These are phyloP conservation scores for Ustilago bromivora DNA, from an alignment of 1,284 basidiomycete genomes.

Conservation along the genomic window DNA sequence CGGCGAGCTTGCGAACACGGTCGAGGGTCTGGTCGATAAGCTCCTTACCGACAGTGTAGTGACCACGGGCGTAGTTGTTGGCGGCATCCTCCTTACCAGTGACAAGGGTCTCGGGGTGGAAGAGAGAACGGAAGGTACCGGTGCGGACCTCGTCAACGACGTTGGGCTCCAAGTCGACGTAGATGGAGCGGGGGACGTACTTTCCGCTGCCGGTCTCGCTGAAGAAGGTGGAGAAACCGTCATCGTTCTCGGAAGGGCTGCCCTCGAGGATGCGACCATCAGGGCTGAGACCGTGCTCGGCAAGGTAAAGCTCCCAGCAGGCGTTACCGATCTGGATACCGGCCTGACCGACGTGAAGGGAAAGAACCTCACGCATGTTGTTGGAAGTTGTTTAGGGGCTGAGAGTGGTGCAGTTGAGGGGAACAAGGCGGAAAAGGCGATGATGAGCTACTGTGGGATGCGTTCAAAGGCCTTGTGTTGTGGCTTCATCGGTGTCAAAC, in stretches of 20 bases:
- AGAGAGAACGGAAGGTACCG: constrained; percentile 91
- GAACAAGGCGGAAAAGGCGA: background rate
- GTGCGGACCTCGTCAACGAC: constrained; percentile 96
- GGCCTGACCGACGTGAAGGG: constrained; percentile 92
- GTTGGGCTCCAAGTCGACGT: constrained; percentile 94
- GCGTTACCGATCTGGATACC: constrained; percentile 80
- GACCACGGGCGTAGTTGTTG: constrained; percentile 87
- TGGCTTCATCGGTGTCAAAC: background rate
- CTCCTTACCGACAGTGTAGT: constrained; percentile 96
- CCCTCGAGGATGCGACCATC: constrained; percentile 72
- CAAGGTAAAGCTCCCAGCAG: constrained; percentile 91
- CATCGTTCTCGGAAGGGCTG: constrained; percentile 81
- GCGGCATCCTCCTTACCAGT: constrained; percentile 99
- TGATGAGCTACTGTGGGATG: constrained; percentile 3
- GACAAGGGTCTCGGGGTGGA: constrained; percentile 99
- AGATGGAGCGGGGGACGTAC: constrained; percentile 96
- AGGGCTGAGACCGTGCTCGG: constrained; percentile 88
- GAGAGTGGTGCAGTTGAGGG: background rate
- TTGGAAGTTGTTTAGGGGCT: constrained; percentile 14
- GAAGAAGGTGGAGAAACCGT: constrained; percentile 92
- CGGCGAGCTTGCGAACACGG: constrained; percentile 92
- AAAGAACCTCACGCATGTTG: constrained; percentile 78
- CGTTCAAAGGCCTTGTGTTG: background rate
- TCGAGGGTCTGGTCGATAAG: constrained; percentile 85
- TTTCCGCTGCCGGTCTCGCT: constrained; percentile 72